phyloP scores from a whole-genome alignment of 2,329 filamentous ascomycete species.

The Catunica adiposa region DNA sequence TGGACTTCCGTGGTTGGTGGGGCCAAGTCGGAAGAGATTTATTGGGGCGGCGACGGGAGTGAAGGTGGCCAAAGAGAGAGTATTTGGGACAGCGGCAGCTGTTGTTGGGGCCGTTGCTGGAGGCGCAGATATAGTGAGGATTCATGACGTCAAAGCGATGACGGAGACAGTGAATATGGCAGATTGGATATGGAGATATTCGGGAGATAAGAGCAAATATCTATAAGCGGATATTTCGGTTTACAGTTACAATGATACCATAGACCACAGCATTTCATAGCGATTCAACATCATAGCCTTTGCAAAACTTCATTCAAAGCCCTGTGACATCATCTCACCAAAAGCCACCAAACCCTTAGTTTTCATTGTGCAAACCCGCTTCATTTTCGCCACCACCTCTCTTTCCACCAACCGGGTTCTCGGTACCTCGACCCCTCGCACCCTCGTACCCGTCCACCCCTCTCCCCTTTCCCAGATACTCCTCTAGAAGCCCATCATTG shows the following conservation, averaged over 20 bases:
- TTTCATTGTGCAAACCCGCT: not conserved
- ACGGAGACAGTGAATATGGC: conserved; percentile 66
- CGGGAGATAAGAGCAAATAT: conserved; percentile 14
- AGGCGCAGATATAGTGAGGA: conserved; percentile 79
- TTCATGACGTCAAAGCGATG: conserved; percentile 88
- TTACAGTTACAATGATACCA: not conserved
- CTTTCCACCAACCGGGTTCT: not conserved
- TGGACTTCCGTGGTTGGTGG: conserved; percentile 74
- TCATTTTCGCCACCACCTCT: not conserved
- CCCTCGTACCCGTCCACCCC: not conserved
- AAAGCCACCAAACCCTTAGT: not conserved
- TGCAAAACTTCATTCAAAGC: not conserved
- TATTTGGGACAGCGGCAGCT: conserved; percentile 76
- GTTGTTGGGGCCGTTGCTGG: conserved; percentile 72
- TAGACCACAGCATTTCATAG: not conserved
- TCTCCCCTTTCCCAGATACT: not conserved
- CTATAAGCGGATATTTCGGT: too few relatives aligned
- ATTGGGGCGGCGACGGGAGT: conserved; percentile 71
- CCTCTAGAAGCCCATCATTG: not conserved
- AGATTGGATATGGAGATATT: conserved; percentile 70
- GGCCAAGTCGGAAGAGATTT: conserved; percentile 78
- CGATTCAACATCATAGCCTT: not conserved
- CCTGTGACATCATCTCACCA: not conserved
- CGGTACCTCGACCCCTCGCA: not conserved
- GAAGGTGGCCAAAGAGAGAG: conserved; percentile 48